Percentiles rank a stretch among this genome's conserved stretches.
These are phyloP conservation scores for Acacia crassicarpa DNA, from an alignment of 306 rosid genomes.

Conservation along the genomic window DNA sequence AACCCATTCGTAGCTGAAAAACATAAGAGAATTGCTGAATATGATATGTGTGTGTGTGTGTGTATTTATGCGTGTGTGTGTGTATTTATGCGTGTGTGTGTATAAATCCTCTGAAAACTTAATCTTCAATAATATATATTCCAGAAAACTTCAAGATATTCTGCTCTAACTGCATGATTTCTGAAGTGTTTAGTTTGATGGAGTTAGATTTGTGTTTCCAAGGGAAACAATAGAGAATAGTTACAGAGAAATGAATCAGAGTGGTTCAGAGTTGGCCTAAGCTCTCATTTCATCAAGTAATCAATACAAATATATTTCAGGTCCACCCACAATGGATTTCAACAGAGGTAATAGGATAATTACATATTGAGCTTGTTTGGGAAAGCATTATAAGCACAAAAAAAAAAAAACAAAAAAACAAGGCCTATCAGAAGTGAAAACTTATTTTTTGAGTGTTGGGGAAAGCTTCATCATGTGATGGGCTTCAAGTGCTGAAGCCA, in stretches of 20 bases:
- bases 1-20: neutral
- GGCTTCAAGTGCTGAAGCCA: too few relatives aligned
- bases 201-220: neutral
- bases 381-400: too few relatives aligned
- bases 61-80: too few relatives aligned
- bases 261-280: neutral
- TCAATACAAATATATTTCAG: neutral
- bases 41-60: neutral
- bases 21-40: neutral
- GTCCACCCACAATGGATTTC: neutral
- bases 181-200: neutral
- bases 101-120: neutral
- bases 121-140: constrained; percentile 8
- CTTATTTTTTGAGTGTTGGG: too few relatives aligned
- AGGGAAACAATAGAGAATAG: neutral
- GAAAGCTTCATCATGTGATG: too few relatives aligned
- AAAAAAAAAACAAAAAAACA: too few relatives aligned
- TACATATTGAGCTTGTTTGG: too few relatives aligned
- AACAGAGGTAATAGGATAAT: neutral
- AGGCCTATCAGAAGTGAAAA: too few relatives aligned
- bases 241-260: neutral
- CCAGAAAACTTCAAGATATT: constrained; percentile 10
- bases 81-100: too few relatives aligned
- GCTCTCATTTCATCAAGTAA: neutral
- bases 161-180: neutral